Evolutionary conservation across 139 green algal genomes (phyloP), one percentile per base, ranked within the genome.

Genomic region (Diplosphaera chodatii): DNA sequence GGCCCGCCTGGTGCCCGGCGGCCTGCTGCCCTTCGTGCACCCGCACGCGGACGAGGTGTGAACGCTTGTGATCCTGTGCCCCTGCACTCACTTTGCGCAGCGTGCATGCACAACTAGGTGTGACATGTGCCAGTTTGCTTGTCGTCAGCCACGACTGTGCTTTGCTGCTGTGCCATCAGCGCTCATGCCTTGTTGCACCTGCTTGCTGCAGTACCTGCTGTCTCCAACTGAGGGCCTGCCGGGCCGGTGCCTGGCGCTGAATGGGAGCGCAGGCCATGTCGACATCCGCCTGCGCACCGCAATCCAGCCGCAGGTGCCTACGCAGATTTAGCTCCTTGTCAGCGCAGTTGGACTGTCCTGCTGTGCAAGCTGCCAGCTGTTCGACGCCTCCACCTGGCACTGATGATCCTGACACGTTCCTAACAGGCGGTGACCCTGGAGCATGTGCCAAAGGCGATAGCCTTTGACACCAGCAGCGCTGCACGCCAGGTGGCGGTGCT

Each of bases 161-260:
- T n/a, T n/a, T n/a, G n/a, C n/a, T n/a, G n/a, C n/a, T n/a, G n/a
- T n/a, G n/a, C n/a, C n/a, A n/a, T n/a, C n/a, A n/a, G n/a, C 3
- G 23, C 59, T 32, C 25, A 65, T n/a, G 21, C 13, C 10, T 4
- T 65, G 37, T 6, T 65, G 25, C 27, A 18, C 25, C 4, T 65
- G n/a, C 63, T 3, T 1, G 16, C 16, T 70, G 71, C 78, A 84
- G 78, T 40, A 70, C 2, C 27, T 84, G 30, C 64, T 84, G 71
- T 55, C 68, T 0, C 75, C 74, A 4, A 40, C 34, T 8, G 48
- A n/a, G n/a, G n/a, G 63, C 3, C 59, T 68, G 18, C 71, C 75
- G 15, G 78, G 78, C 4, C 30, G 69, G 33, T 84, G 78, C 74
- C 59, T 84, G 63, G 63, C 78, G 1, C 78, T 84, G 23, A 56